Evolutionary conservation across 176 grass and related monocot species (phyloP), one percentile per base, ranked within the genome.

Genomic region (Carex pumila): DNA sequence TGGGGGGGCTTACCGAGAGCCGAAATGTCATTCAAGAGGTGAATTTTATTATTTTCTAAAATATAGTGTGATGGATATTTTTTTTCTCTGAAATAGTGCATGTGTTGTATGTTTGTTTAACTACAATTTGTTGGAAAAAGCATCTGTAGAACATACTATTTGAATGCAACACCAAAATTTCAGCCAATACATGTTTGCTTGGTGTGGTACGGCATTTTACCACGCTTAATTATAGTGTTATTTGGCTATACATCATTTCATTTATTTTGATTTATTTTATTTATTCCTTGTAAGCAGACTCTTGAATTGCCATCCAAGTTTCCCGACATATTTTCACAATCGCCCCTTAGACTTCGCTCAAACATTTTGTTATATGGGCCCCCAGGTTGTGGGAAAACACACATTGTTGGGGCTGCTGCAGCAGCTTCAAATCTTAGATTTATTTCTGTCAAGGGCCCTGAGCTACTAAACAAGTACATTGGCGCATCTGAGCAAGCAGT

Each of bases 401-500:
- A 98, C 37, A 93, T 89, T 87, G 95, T 98, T 71, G 89, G 95
- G 79, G 92, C 92, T 83, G 95, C 95, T 14, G 95, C 95, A 79
- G 82, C 92, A 56, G 95, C 95, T 81, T 98, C 90, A 85, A 94
- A 92, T 81, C 90, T 98, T 45, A 84, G 92, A 61, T 98, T 95
- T 90, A 95, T 98, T 89, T 93, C 92, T 65, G 76, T 98, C 64
- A 98, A 93, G 83, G 95, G 92, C 18, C 95, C 95, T 85, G 95
- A 98, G 71, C 85, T 98, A 32, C 80, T 95, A 90, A 98, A 98
- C 66, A 98, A 93, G 86, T 98, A 98, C 65, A 98, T 98, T 13
- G 95, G 95, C 53, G 94, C 95, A 87, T 93, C 95, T 84, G 92
- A 98, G 80, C 92, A 98, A 90, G 94, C 91, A 34, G 95, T 98